These are phyloP conservation scores for Brassica napus DNA, from an alignment of 345 rosid species.

Conservation along the genomic window DNA sequence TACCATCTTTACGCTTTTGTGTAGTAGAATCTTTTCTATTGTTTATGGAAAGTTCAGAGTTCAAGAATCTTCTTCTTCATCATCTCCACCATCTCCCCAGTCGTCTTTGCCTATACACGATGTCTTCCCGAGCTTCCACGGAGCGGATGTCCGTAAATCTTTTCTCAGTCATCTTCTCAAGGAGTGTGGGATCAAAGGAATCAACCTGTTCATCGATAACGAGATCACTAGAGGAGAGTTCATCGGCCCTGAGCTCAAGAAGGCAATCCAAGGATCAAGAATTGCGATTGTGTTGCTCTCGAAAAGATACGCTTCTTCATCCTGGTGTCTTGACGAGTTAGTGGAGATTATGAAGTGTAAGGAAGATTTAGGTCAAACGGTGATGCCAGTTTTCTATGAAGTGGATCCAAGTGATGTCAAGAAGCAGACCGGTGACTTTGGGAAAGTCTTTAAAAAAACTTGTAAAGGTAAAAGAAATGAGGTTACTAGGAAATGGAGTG, in stretches of 20 bases:
- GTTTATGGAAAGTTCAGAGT: not conserved
- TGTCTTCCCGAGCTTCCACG: not conserved
- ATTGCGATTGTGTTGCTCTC: not conserved
- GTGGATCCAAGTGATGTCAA: not conserved
- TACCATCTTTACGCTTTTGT: not conserved
- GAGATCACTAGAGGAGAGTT: not conserved
- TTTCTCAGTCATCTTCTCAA: not conserved
- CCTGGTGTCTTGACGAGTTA: not conserved
- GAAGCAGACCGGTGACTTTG: not conserved
- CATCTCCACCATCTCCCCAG: not conserved
- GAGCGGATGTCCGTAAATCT: not conserved
- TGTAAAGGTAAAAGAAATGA: not conserved
- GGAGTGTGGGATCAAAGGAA: not conserved
- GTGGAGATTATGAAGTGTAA: not conserved
- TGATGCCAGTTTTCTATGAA: not conserved
- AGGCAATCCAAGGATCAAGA: not conserved
- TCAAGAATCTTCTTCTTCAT: not conserved
- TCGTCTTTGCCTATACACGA: not conserved
- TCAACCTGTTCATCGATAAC: not conserved
- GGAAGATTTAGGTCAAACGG: not conserved
- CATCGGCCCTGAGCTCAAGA: not conserved
- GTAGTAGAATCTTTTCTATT: not conserved
- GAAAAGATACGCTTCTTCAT: not conserved
- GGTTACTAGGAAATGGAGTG: not conserved
- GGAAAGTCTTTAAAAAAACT: not conserved